These are phyloP conservation scores for Suhomyces anneliseae DNA, from an alignment of 1,139 yeast species.

Conservation along the genomic window DNA sequence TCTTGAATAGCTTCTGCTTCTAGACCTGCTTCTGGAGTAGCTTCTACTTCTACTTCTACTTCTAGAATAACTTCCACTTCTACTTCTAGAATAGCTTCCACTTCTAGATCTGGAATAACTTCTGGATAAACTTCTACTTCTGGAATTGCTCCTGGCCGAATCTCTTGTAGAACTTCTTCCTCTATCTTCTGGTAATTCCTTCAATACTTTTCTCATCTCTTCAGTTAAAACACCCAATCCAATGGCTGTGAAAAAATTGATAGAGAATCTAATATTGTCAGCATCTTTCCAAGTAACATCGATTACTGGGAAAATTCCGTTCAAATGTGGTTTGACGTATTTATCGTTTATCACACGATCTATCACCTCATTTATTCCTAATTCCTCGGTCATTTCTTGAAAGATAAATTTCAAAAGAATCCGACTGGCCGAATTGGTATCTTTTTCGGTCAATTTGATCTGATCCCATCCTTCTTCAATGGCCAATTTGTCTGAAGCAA, in stretches of 20 bases:
- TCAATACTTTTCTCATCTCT: slow-evolving; percentile 64
- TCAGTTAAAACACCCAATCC: slow-evolving; percentile 86
- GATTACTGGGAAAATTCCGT: slow-evolving; percentile 49
- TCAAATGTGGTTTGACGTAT: slow-evolving; percentile 46
- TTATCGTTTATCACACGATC: slow-evolving; percentile 49
- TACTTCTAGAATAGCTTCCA: slow-evolving; percentile 21
- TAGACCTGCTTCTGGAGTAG: slow-evolving; percentile 13
- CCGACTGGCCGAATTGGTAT: slow-evolving; percentile 77
- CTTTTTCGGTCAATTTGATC: slow-evolving; percentile 65
- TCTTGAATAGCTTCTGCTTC: slow-evolving; percentile 9
- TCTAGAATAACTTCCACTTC: slow-evolving; percentile 17
- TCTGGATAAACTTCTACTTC: slow-evolving; percentile 7
- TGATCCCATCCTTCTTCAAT: slow-evolving; percentile 50
- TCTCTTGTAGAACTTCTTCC: slow-evolving; percentile 17
- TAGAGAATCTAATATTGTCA: slow-evolving; percentile 73
- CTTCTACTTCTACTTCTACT: slow-evolving; percentile 20
- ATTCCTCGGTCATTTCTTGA: slow-evolving; percentile 75
- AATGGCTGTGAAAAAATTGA: slow-evolving; percentile 90
- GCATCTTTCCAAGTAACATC: slow-evolving; percentile 43
- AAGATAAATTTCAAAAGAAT: slow-evolving; percentile 80
- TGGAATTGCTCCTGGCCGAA: slow-evolving; percentile 16
- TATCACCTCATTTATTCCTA: slow-evolving; percentile 57
- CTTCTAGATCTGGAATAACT: slow-evolving; percentile 21
- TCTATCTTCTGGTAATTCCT: slow-evolving; percentile 31
- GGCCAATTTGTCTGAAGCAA: slow-evolving; percentile 68